Percentiles rank a stretch among this genome's conserved stretches.
phyloP scores from a whole-genome alignment of 139 green algal species.

The Coelastrella sp. region DNA sequence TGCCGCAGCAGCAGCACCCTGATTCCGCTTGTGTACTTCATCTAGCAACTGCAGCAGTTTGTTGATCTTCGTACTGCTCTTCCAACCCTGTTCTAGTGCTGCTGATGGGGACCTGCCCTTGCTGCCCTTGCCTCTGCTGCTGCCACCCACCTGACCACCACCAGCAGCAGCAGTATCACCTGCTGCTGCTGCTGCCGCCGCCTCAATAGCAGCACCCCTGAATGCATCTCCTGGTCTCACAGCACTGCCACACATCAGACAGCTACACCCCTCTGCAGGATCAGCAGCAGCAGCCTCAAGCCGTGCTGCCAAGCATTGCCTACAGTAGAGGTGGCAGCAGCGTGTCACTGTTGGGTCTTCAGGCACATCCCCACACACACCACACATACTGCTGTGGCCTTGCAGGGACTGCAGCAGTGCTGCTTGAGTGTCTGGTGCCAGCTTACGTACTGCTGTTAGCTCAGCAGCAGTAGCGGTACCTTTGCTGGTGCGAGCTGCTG shows the following conservation, averaged over 20 bases:
- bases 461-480: conserved; percentile 47
- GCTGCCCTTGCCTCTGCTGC: conserved; percentile 21
- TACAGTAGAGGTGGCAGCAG: conserved; percentile 89
- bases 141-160: background rate
- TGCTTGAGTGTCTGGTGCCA: conserved; percentile 55
- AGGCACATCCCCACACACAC: conserved; percentile 79
- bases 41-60: conserved; percentile 62
- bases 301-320: conserved; percentile 68
- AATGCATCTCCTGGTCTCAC: conserved; percentile 57
- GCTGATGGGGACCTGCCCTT: conserved; percentile 1
- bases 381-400: conserved; percentile 56
- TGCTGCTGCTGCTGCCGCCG: conserved; percentile 34
- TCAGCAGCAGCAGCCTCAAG: conserved; percentile 43
- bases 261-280: conserved; percentile 56
- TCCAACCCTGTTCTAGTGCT: background rate
- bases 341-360: conserved; percentile 75
- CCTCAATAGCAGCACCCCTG: conserved; percentile 60
- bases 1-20: background rate
- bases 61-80: conserved; percentile 59
- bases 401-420: conserved; percentile 15
- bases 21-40: conserved; percentile 25
- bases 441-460: conserved; percentile 63
- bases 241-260: conserved; percentile 53
- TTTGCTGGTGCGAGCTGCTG: conserved; percentile 16
- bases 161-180: conserved; percentile 19